Percentiles rank a stretch among this genome's conserved stretches.
These are phyloP conservation scores for Epithemia pelagica DNA, from an alignment of 108 stramenopile genomes.

Conservation along the genomic window DNA sequence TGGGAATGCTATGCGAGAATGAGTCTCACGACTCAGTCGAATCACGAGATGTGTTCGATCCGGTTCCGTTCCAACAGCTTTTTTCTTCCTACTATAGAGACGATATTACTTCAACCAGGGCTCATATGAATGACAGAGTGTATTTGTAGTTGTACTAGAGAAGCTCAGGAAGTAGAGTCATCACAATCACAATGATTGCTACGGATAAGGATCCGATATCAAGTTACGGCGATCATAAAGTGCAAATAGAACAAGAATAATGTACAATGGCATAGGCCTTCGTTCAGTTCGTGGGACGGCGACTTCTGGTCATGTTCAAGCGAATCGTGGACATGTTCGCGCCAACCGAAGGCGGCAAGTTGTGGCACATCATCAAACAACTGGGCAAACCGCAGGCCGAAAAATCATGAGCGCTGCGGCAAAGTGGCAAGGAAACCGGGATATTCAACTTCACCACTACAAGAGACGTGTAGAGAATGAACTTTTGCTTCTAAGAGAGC, in stretches of 20 bases:
- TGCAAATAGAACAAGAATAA: neutral
- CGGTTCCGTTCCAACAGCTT: too few relatives aligned
- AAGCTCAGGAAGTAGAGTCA: too few relatives aligned
- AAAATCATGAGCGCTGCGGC: neutral
- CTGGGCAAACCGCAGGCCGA: slow-evolving; percentile 2
- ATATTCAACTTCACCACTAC: slow-evolving; percentile 67
- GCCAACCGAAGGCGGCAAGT: slow-evolving; percentile 48
- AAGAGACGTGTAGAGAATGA: slow-evolving; percentile 59
- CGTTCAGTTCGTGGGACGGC: slow-evolving; percentile 84
- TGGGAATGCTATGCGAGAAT: too few relatives aligned
- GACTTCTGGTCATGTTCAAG: slow-evolving; percentile 85
- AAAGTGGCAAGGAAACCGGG: slow-evolving; percentile 11
- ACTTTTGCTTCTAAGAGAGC: slow-evolving; percentile 66
- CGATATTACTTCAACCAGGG: too few relatives aligned
- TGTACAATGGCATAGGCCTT: slow-evolving; percentile 86
- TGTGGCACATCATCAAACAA: slow-evolving; percentile 22
- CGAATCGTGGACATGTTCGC: slow-evolving; percentile 76
- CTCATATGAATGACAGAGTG: too few relatives aligned
- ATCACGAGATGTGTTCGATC: too few relatives aligned
- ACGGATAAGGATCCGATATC: too few relatives aligned
- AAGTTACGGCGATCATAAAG: too few relatives aligned
- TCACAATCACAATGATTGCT: too few relatives aligned
- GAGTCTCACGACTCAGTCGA: too few relatives aligned
- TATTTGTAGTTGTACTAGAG: too few relatives aligned
- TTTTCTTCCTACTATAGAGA: too few relatives aligned